Evolutionary conservation across 306 rosid species (phyloP).

Genomic region (Cercis canadensis): DNA sequence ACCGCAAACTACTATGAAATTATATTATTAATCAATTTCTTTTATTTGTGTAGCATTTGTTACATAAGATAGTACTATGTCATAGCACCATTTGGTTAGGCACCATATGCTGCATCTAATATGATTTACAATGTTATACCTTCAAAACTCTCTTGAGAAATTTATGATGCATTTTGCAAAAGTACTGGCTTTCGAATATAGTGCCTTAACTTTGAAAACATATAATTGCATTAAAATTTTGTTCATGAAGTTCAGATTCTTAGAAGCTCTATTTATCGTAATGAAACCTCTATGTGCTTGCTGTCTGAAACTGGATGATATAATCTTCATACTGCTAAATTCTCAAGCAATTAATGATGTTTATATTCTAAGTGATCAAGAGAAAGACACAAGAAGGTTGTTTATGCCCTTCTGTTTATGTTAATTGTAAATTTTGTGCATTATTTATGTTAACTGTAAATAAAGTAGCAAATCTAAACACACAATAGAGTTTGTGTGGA

Average conservation of each 20-base stretch:
- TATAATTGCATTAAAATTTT: no score
- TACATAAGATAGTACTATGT: background rate
- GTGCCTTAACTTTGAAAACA: background rate
- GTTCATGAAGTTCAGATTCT: conserved; percentile 15
- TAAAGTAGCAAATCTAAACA: no score
- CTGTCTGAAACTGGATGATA: background rate
- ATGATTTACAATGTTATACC: background rate
- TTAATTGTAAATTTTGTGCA: no score
- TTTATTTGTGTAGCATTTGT: background rate
- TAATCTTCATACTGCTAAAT: background rate
- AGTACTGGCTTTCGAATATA: background rate
- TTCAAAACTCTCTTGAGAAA: conserved; percentile 1
- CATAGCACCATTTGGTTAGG: conserved; percentile 5
- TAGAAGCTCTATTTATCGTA: background rate
- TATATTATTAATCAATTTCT: background rate
- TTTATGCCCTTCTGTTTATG: background rate
- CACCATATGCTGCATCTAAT: background rate
- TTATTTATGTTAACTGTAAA: no score
- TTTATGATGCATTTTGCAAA: background rate
- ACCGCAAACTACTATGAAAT: background rate
- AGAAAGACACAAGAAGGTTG: background rate
- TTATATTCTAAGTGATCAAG: background rate
- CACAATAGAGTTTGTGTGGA: no score
- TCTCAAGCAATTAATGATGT: conserved; percentile 1
- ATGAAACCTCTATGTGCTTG: background rate